phyloP scores from a whole-genome alignment of 257 asterid genomes.

The Salvia splendens region DNA sequence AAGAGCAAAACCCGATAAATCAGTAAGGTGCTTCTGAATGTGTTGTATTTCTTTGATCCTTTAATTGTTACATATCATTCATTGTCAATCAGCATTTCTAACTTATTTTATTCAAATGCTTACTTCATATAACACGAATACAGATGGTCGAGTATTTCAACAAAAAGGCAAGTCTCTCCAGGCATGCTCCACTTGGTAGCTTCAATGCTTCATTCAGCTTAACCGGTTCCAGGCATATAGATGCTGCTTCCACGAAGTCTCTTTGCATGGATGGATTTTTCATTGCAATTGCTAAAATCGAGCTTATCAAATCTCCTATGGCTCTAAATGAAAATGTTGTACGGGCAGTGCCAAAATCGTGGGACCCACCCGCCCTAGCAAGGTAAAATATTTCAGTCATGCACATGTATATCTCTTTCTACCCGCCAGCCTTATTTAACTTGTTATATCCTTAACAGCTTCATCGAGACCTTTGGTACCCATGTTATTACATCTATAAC shows the following conservation, averaged over 20 bases:
- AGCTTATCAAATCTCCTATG: slow-evolving; percentile 55
- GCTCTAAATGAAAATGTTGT: slow-evolving; percentile 58
- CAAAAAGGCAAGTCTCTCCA: slow-evolving; percentile 64
- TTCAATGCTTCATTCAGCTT: slow-evolving; percentile 78
- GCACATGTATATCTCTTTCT: neutral
- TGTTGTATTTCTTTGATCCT: slow-evolving; percentile 8
- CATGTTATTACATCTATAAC: slow-evolving; percentile 79
- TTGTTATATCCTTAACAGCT: slow-evolving; percentile 51
- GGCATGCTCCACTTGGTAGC: slow-evolving; percentile 70
- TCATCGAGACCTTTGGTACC: slow-evolving; percentile 86
- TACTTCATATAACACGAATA: slow-evolving; percentile 25
- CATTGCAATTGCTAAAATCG: slow-evolving; percentile 72
- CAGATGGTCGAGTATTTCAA: slow-evolving; percentile 94
- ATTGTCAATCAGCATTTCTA: slow-evolving; percentile 1
- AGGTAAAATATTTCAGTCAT: slow-evolving; percentile 41
- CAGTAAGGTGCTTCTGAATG: neutral
- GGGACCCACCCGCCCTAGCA: slow-evolving; percentile 91
- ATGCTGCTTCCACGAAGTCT: slow-evolving; percentile 71
- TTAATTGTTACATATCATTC: slow-evolving; percentile 2
- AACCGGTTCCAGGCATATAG: slow-evolving; percentile 62
- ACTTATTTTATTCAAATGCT: slow-evolving; percentile 8
- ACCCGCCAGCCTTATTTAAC: slow-evolving; percentile 18
- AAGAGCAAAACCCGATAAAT: neutral
- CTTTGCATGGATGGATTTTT: slow-evolving; percentile 81
- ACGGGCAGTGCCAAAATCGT: slow-evolving; percentile 68